Conservation (phyloP, 1,284 basidiomycete genomes). For the Apiotrichum brassicae region DNA sequence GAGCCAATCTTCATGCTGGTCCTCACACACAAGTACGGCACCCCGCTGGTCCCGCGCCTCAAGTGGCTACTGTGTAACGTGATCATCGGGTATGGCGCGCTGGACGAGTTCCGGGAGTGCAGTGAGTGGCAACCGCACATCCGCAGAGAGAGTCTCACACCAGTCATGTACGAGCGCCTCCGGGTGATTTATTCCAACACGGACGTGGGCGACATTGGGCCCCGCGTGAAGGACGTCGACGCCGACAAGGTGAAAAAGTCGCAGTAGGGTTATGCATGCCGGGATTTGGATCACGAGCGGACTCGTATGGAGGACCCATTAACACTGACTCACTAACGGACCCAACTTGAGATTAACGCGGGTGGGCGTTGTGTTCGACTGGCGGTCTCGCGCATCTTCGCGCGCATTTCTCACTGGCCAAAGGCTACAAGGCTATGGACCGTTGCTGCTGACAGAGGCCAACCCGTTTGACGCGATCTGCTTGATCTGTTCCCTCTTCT, state of each 20-base stretch:
- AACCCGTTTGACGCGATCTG: too few relatives aligned
- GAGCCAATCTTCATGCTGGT: conserved; percentile 19
- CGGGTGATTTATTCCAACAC: conserved; percentile 28
- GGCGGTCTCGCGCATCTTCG: too few relatives aligned
- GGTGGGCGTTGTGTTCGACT: too few relatives aligned
- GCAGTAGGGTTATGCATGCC: too few relatives aligned
- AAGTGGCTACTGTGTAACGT: conserved; percentile 32
- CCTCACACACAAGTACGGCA: conserved; percentile 9
- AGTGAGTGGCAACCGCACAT: conserved; percentile 18
- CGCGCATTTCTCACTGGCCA: too few relatives aligned
- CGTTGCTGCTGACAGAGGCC: too few relatives aligned
- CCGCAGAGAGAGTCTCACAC: background rate
- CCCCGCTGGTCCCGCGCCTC: conserved; percentile 10
- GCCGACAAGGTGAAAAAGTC: conserved; percentile 6
- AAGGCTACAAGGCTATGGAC: too few relatives aligned
- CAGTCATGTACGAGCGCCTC: conserved; percentile 31
- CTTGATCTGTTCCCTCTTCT: too few relatives aligned
- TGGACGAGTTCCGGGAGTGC: conserved; percentile 34
- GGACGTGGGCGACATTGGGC: conserved; percentile 28
- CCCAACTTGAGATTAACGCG: too few relatives aligned
- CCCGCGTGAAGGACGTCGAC: conserved; percentile 1
- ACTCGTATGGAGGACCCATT: too few relatives aligned
- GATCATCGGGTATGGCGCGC: conserved; percentile 26
- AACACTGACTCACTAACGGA: too few relatives aligned
- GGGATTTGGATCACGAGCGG: too few relatives aligned